Evolutionary conservation across 257 asterid genomes (phyloP).

Genomic region (Vinca minor): DNA sequence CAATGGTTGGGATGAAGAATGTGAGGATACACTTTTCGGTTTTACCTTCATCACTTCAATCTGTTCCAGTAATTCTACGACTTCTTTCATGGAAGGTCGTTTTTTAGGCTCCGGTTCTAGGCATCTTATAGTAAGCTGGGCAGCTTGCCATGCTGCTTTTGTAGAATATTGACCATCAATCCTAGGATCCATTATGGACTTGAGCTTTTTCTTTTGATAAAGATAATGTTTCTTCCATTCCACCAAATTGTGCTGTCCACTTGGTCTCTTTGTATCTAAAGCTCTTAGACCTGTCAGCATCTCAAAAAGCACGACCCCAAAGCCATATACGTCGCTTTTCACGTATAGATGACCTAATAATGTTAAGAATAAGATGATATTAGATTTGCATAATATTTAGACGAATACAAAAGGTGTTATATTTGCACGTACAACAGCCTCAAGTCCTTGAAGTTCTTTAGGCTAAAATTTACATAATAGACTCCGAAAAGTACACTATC

Average conservation of each 20-base stretch:
- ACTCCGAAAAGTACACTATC: no score
- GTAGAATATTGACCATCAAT: constrained; percentile 33
- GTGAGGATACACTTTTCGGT: constrained; percentile 7
- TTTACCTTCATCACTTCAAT: constrained; percentile 21
- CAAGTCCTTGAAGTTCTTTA: no score
- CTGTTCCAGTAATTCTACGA: constrained; percentile 32
- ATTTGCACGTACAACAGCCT: not conserved
- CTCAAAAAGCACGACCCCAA: constrained; percentile 41
- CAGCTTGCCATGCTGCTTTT: constrained; percentile 25
- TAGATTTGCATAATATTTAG: not conserved
- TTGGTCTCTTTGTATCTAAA: constrained; percentile 30
- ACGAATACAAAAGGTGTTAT: not conserved
- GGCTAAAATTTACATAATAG: no score
- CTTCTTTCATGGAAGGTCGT: constrained; percentile 44
- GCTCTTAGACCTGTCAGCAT: constrained; percentile 36
- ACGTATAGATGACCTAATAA: constrained; percentile 37
- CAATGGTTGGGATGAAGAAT: constrained; percentile 4
- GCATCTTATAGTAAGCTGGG: constrained; percentile 37
- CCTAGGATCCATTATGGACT: constrained; percentile 33
- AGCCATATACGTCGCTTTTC: constrained; percentile 44
- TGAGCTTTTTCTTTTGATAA: constrained; percentile 23
- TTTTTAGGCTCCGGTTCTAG: constrained; percentile 31
- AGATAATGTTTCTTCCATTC: constrained; percentile 30
- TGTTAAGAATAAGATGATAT: not conserved
- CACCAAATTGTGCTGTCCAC: constrained; percentile 27